These are phyloP conservation scores for Schizosaccharomyces cryophilus DNA, from an alignment of 805 yeast genomes.

Conservation along the genomic window DNA sequence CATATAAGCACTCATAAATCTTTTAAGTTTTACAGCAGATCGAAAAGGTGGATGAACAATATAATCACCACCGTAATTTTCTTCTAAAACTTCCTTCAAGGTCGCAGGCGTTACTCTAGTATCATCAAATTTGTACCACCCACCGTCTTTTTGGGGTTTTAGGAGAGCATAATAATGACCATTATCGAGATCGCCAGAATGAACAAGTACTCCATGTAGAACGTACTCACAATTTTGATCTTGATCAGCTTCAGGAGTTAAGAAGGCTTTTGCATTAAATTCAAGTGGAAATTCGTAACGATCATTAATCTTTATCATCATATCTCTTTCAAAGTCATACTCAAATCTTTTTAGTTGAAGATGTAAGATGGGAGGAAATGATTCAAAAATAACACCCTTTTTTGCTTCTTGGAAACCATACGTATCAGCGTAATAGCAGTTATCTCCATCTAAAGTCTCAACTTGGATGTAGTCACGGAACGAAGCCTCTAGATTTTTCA, in stretches of 20 bases:
- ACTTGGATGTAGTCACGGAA: conserved; percentile 70
- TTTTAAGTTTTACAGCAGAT: conserved; percentile 20
- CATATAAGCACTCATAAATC: conserved; percentile 93
- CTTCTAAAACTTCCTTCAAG: conserved; percentile 62
- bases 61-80: conserved; percentile 67
- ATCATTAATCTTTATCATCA: conserved; percentile 75
- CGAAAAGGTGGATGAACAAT: conserved; percentile 24
- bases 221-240: conserved; percentile 50
- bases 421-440: conserved; percentile 79
- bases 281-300: conserved; percentile 68
- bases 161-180: conserved; percentile 94
- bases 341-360: conserved; percentile 84
- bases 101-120: conserved; percentile 81
- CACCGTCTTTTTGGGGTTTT: conserved; percentile 42
- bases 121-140: conserved; percentile 88
- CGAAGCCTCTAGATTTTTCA: conserved; percentile 44
- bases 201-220: conserved; percentile 84
- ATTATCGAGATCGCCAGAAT: conserved; percentile 81
- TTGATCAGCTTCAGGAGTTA: conserved; percentile 30
- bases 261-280: conserved; percentile 50
- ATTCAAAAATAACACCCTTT: conserved; percentile 80
- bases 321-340: conserved; percentile 73
- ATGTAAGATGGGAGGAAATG: conserved; percentile 80
- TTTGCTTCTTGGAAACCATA: conserved; percentile 84
- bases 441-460: conserved; percentile 80